Evolutionary conservation across 345 rosid genomes (phyloP).

Genomic region (Carallia pectinifolia): DNA sequence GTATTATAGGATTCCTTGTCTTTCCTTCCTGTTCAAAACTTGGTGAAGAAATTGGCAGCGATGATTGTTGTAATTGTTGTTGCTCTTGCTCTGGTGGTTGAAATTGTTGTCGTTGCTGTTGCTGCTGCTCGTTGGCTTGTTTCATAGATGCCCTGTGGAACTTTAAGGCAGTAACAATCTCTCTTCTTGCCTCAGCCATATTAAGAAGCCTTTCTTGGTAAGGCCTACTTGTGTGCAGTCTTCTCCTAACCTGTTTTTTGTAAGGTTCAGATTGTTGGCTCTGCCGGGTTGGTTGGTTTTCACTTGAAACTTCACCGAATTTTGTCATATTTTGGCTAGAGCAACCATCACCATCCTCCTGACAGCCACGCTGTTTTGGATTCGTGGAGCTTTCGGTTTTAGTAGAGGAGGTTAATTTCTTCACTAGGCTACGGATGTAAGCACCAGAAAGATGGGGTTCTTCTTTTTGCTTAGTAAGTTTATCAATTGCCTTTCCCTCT

Average conservation of each 20-base stretch:
- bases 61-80: conserved; percentile 20
- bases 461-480: conserved; percentile 31
- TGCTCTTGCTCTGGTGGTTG: conserved; percentile 13
- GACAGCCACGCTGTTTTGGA: conserved; percentile 31
- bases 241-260: conserved; percentile 91
- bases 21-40: conserved; percentile 45
- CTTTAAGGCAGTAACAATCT: conserved; percentile 92
- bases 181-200: conserved; percentile 98
- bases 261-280: conserved; percentile 56
- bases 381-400: conserved; percentile 48
- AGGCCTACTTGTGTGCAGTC: conserved; percentile 90
- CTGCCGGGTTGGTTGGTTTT: conserved; percentile 28
- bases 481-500: conserved; percentile 39
- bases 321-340: conserved; percentile 31
- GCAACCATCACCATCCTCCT: conserved; percentile 25
- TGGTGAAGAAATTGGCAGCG: conserved; percentile 20
- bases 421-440: conserved; percentile 67
- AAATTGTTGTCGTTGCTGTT: conserved; percentile 23
- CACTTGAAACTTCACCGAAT: conserved; percentile 28
- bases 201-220: conserved; percentile 94
- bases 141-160: conserved; percentile 94
- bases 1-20: conserved; percentile 43
- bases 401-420: conserved; percentile 68
- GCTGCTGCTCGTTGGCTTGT: conserved; percentile 58
- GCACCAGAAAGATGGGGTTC: conserved; percentile 68